Evolutionary conservation across 106 monocot species (phyloP).

Genomic region (Dendrobium huoshanense): DNA sequence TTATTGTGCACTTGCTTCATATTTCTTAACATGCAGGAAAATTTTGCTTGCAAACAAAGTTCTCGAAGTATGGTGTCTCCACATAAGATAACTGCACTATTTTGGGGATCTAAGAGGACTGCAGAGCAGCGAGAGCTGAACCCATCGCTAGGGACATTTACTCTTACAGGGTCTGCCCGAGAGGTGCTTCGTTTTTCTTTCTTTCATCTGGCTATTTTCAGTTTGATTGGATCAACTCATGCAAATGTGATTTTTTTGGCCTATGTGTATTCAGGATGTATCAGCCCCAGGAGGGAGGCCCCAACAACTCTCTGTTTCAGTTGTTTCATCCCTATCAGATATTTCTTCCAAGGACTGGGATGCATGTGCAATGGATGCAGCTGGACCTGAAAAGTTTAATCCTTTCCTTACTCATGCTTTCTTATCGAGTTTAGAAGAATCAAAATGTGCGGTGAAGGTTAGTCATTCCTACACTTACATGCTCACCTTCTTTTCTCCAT

Average conservation of each 20-base stretch:
- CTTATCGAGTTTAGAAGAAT: conserved; percentile 82
- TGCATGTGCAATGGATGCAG: conserved; percentile 71
- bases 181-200: conserved; percentile 36
- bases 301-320: conserved; percentile 44
- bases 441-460: conserved; percentile 74
- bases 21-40: conserved; percentile 15
- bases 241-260: conserved; percentile 6
- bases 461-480: not conserved
- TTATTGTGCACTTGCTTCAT: not conserved
- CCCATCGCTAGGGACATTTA: conserved; percentile 49
- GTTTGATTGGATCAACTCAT: not conserved
- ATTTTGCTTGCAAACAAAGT: conserved; percentile 2
- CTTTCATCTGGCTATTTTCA: not conserved
- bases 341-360: conserved; percentile 81
- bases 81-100: conserved; percentile 51
- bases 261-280: conserved; percentile 24
- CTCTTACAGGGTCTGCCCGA: conserved; percentile 36
- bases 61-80: conserved; percentile 1
- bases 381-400: conserved; percentile 59
- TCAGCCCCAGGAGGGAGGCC: conserved; percentile 16
- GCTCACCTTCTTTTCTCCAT: not conserved
- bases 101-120: conserved; percentile 65
- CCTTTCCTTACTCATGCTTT: conserved; percentile 93
- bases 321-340: conserved; percentile 67
- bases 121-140: conserved; percentile 22